Base-by-base conservation (phyloP, 78 protist species). In the Dictyostelium brefeldianum region DNA sequence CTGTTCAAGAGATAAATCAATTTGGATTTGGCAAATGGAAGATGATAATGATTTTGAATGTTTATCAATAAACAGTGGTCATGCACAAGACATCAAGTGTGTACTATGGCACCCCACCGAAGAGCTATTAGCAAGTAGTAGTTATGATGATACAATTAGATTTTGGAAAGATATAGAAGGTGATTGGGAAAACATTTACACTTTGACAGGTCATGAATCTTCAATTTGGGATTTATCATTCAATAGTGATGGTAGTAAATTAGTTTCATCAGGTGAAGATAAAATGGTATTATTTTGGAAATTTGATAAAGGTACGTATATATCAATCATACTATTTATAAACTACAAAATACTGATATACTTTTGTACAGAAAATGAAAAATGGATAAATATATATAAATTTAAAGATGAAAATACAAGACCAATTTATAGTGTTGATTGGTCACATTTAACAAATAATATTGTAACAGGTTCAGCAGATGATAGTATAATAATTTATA, bases 1-100 rank as follows among this genome's bases (percentile, higher is more conserved):
- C 20, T 99, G 99, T 89, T 54, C 95, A 31, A 65, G 99, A 12
- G 99, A 99, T 80, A 98, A 97, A 74, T 43, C 95, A 9, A 97
- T 99, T n/a, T 98, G 98, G 98, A 43, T 98, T 27, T 99, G 99
- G 99, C 97, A 94, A 65, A 92, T 69, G 78, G 96, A 91, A 43
- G 95, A 89, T 17, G 98, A 90, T 29, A 47, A 80, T 53, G 98
- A 98, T 27, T 96, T 95, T 65, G 99, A 98, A 81, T 98, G 98
- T 64, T 74, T 87, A 41, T 80, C 97, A 7, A 97, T 98, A 25
- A 82, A 96, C 53, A 78, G 90, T 47, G 98, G 98, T 25, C 99
- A 98, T 91, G 20, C 95, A 50, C 98, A 97, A 67, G 99, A 98
- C 74, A 98, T 98, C 25, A 98, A 98, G 47, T 36, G 48, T 62